These are phyloP conservation scores for Arthrobotrys pseudoclavata DNA, from an alignment of 2,329 filamentous ascomycete genomes.

Conservation along the genomic window DNA sequence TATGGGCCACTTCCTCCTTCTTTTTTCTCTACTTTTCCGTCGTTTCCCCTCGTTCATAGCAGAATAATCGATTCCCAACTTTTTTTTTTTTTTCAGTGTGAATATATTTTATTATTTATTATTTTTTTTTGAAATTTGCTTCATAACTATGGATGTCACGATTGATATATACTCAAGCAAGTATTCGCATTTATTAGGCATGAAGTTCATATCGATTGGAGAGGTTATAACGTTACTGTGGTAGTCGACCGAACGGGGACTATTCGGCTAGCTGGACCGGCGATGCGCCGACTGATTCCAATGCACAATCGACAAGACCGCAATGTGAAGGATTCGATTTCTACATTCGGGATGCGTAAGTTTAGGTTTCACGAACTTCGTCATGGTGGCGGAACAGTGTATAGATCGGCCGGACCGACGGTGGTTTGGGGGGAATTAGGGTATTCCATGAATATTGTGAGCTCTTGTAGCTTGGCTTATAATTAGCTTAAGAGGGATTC, in stretches of 20 bases:
- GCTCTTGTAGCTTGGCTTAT: too few relatives aligned
- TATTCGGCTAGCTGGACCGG: slow-evolving; percentile 14
- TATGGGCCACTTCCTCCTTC: neutral
- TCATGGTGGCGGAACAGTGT: neutral
- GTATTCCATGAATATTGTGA: too few relatives aligned
- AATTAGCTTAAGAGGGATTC: too few relatives aligned
- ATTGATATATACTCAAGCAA: too few relatives aligned
- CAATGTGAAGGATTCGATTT: slow-evolving; percentile 37
- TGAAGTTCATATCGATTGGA: neutral
- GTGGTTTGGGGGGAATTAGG: too few relatives aligned
- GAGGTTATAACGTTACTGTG: too few relatives aligned
- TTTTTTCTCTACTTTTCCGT: neutral
- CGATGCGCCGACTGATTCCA: neutral
- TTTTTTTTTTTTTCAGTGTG: slow-evolving; percentile 17
- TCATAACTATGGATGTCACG: too few relatives aligned
- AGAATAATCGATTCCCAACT: slow-evolving; percentile 47
- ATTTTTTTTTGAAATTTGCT: slow-evolving; percentile 1
- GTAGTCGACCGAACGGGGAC: too few relatives aligned
- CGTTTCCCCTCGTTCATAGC: slow-evolving; percentile 30
- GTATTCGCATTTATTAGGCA: neutral
- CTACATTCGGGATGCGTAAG: slow-evolving; percentile 18
- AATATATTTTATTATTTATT: slow-evolving; percentile 9
- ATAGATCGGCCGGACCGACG: neutral
- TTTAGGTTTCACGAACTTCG: slow-evolving; percentile 7
- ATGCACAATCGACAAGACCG: slow-evolving; percentile 3